These are phyloP conservation scores for Yamadazyma laniorum DNA, from an alignment of 805 yeast species.

Conservation along the genomic window DNA sequence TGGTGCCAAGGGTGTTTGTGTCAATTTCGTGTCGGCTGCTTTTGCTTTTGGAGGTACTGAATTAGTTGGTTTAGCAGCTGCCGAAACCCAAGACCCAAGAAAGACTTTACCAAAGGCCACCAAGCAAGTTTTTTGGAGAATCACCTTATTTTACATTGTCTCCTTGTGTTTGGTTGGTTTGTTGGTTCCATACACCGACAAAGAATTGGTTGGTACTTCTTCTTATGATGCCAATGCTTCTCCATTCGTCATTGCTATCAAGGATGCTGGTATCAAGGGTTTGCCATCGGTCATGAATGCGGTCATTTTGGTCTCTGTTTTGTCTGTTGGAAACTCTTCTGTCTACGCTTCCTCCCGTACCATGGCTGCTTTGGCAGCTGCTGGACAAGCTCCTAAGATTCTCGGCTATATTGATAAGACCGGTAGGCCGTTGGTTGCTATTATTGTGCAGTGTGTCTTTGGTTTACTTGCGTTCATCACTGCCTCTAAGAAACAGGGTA, in stretches of 20 bases:
- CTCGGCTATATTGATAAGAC: conserved; percentile 46
- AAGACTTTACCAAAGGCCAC: conserved; percentile 39
- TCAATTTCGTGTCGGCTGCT: conserved; percentile 42
- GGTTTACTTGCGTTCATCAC: conserved; percentile 47
- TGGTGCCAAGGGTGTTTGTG: conserved; percentile 43
- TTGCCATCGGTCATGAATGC: conserved; percentile 41
- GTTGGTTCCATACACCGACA: conserved; percentile 49
- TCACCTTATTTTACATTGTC: conserved; percentile 40
- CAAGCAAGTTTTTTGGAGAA: conserved; percentile 44
- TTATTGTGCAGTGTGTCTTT: conserved; percentile 34
- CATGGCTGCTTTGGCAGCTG: conserved; percentile 44
- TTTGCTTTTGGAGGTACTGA: conserved; percentile 43
- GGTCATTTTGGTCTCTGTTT: conserved; percentile 59
- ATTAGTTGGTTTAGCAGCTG: conserved; percentile 40
- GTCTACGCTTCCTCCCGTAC: conserved; percentile 69
- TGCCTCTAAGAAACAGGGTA: conserved; percentile 39
- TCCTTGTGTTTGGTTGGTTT: conserved; percentile 49
- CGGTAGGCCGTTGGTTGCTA: conserved; percentile 51
- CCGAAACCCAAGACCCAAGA: conserved; percentile 39
- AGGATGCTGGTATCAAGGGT: conserved; percentile 34
- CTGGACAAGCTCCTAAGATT: conserved; percentile 44
- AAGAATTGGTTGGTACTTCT: conserved; percentile 36
- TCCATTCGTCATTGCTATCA: conserved; percentile 70
- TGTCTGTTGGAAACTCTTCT: conserved; percentile 73
- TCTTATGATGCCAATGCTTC: conserved; percentile 62